phyloP scores from a whole-genome alignment of 495 filamentous ascomycete species.

The Penicillium bialowiezense region DNA sequence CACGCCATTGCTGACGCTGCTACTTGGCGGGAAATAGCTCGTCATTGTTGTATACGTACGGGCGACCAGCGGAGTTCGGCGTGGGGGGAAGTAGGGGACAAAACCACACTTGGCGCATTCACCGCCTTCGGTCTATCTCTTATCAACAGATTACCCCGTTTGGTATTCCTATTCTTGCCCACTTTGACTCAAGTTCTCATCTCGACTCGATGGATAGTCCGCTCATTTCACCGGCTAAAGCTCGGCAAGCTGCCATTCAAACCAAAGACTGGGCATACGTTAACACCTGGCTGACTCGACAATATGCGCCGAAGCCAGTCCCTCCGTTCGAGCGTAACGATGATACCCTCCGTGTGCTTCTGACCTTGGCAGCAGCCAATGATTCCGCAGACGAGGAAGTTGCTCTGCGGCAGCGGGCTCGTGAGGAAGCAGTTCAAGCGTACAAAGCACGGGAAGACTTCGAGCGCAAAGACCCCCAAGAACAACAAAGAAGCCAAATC shows the following conservation, averaged over 20 bases:
- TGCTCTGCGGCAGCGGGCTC: constrained; percentile 46
- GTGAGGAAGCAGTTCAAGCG: constrained; percentile 35
- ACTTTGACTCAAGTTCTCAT: not conserved
- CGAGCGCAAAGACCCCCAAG: constrained; percentile 25
- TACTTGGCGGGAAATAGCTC: constrained; percentile 37
- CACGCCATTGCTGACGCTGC: constrained; percentile 28
- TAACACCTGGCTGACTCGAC: constrained; percentile 72
- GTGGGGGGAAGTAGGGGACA: constrained; percentile 20
- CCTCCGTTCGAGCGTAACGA: constrained; percentile 80
- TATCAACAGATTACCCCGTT: constrained; percentile 11
- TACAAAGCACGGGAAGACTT: constrained; percentile 32
- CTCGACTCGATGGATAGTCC: constrained; percentile 35
- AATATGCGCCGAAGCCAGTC: constrained; percentile 59
- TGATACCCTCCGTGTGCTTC: constrained; percentile 73
- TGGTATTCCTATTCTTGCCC: not conserved
- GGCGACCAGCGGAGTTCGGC: constrained; percentile 9
- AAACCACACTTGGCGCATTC: constrained; percentile 11
- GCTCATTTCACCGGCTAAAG: constrained; percentile 46
- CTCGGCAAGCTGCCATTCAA: constrained; percentile 46
- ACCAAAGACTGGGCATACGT: constrained; percentile 88
- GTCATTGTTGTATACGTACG: constrained; percentile 29
- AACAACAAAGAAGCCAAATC: constrained; percentile 34
- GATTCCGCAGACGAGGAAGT: constrained; percentile 79
- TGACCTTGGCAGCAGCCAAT: constrained; percentile 73
- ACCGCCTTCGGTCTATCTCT: constrained; percentile 26